phyloP scores from a whole-genome alignment of 2,329 filamentous ascomycete genomes.

The Calonectria multiphialidica region DNA sequence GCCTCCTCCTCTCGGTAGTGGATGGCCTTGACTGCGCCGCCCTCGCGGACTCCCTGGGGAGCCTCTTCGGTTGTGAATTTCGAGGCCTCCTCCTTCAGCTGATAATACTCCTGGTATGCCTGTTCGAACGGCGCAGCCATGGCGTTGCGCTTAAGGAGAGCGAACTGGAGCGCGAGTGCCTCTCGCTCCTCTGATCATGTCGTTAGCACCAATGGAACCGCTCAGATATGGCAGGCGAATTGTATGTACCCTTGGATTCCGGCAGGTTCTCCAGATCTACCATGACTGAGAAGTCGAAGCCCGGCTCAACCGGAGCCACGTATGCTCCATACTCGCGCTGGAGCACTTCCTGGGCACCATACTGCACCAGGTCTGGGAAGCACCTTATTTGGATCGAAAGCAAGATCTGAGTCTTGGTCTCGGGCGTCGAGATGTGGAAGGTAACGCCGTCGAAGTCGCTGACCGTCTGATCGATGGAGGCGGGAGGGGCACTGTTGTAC shows the following conservation, averaged over 20 bases:
- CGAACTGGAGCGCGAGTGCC: conserved; percentile 87
- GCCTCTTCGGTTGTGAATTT: conserved; percentile 95
- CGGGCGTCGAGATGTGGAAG: conserved; percentile 97
- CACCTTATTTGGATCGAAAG: conserved; percentile 96
- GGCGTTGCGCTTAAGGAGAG: conserved; percentile 95
- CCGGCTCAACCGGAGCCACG: conserved; percentile 86
- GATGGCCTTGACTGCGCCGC: conserved; percentile 93
- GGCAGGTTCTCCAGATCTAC: conserved; percentile 92
- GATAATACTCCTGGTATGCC: conserved; percentile 93
- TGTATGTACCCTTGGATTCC: conserved; percentile 73
- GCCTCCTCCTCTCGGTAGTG: conserved; percentile 99
- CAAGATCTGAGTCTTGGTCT: conserved; percentile 92
- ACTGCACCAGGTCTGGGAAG: conserved; percentile 90
- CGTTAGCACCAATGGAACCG: conserved; percentile 25
- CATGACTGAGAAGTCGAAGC: conserved; percentile 95
- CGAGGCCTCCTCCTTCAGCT: conserved; percentile 86
- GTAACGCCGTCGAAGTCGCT: conserved; percentile 99
- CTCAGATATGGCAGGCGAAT: neutral
- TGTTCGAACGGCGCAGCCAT: conserved; percentile 99
- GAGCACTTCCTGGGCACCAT: conserved; percentile 92
- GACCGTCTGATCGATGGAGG: conserved; percentile 96
- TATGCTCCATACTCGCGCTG: conserved; percentile 95
- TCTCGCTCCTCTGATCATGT: conserved; percentile 78
- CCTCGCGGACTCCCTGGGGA: conserved; percentile 89
- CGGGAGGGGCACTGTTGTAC: conserved; percentile 78